Conservation (phyloP, 768 basidiomycete genomes). For the Gymnopilus junonius region DNA sequence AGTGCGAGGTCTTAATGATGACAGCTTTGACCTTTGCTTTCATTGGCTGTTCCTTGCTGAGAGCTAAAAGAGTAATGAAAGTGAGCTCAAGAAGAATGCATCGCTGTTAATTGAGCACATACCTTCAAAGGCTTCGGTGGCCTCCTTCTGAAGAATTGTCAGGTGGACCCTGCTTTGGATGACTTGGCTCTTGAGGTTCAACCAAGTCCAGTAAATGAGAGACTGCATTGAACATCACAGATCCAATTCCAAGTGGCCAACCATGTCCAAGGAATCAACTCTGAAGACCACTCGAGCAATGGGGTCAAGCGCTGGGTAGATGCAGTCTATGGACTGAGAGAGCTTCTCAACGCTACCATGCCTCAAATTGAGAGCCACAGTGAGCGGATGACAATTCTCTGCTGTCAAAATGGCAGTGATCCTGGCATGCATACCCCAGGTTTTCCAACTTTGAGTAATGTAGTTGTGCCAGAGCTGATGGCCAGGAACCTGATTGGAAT, state of each 20-base stretch:
- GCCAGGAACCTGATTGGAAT: not conserved
- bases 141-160: not conserved
- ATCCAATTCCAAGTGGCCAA: not conserved
- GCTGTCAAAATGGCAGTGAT: not conserved
- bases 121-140: not conserved
- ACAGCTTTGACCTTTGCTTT: slow-evolving; percentile 15
- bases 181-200: not conserved
- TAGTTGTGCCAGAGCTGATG: not conserved
- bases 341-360: not conserved
- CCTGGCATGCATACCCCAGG: not conserved
- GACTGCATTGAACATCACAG: not conserved
- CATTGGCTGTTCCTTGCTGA: slow-evolving; percentile 5
- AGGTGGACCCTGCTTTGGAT: not conserved
- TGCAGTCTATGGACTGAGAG: not conserved
- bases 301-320: not conserved
- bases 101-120: not conserved
- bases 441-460: not conserved
- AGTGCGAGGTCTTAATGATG: slow-evolving; percentile 23
- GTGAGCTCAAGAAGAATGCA: not conserved
- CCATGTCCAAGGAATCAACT: not conserved
- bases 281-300: not conserved
- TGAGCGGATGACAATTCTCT: not conserved
- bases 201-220: not conserved
- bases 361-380: not conserved
- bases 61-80: slow-evolving; percentile 10